These are phyloP conservation scores for Tribonema minus DNA, from an alignment of 108 stramenopile genomes.

Conservation along the genomic window DNA sequence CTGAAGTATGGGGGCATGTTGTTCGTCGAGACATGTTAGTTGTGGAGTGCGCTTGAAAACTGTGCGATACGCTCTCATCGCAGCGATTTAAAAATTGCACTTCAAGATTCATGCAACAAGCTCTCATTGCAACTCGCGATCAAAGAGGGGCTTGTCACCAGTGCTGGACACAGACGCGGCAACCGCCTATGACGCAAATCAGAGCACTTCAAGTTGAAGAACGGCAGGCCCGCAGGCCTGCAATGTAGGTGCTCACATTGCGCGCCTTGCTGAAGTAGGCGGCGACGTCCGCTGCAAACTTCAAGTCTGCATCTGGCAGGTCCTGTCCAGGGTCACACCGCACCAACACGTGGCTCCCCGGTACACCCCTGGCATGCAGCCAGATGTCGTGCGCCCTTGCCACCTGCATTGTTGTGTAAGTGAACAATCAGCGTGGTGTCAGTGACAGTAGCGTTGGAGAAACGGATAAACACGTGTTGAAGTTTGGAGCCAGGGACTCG, in stretches of 20 bases:
- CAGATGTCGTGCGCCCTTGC: constrained; percentile 22
- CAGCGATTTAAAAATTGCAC: not conserved
- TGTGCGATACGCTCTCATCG: not conserved
- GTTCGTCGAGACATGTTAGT: too few relatives aligned
- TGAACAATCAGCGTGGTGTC: too few relatives aligned
- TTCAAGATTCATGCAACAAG: not conserved
- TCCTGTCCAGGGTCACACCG: constrained; percentile 23
- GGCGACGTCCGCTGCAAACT: constrained; percentile 30
- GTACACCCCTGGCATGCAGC: constrained; percentile 26
- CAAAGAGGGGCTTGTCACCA: too few relatives aligned
- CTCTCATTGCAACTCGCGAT: not conserved
- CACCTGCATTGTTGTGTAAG: too few relatives aligned
- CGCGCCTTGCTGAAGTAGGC: constrained; percentile 35
- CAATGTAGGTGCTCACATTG: not conserved
- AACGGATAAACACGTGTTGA: too few relatives aligned
- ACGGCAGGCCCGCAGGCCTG: not conserved
- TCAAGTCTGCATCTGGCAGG: not conserved
- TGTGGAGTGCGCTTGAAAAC: too few relatives aligned
- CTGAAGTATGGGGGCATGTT: too few relatives aligned
- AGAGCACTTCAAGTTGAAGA: not conserved
- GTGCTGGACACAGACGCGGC: not conserved
- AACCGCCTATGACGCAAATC: not conserved
- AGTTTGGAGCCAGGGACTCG: too few relatives aligned
- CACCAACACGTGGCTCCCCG: constrained; percentile 23
- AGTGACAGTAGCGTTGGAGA: too few relatives aligned